A percentile compares a stretch with the other conserved stretches of the same genome.
These are phyloP conservation scores for Coemansia sp. DNA, from an alignment of 192 early-diverging fungal species.

Conservation along the genomic window DNA sequence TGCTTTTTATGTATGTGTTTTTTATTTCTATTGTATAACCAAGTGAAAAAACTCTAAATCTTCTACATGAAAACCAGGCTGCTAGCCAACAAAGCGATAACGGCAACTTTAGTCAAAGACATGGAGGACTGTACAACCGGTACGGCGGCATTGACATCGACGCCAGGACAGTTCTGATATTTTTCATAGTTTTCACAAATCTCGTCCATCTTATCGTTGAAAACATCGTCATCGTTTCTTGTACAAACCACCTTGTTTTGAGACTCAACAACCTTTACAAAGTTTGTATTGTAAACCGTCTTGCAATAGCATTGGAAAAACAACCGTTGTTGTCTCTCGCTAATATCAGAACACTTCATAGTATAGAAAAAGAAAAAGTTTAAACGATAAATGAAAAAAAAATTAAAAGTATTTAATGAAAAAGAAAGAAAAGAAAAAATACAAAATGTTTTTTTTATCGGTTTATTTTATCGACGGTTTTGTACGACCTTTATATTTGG, in stretches of 20 bases:
- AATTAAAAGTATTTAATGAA: too few relatives aligned
- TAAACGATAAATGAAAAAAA: too few relatives aligned
- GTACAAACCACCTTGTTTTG: constrained; percentile 34
- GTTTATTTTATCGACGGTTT: too few relatives aligned
- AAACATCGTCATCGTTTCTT: constrained; percentile 27
- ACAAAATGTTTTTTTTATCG: too few relatives aligned
- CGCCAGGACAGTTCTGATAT: constrained; percentile 28
- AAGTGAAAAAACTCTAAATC: background rate
- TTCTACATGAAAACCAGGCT: constrained; percentile 16
- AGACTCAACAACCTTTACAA: constrained; percentile 17
- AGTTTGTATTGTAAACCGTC: constrained; percentile 43
- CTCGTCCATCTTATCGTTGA: constrained; percentile 12
- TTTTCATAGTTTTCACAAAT: constrained; percentile 42
- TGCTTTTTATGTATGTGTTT: background rate
- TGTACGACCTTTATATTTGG: too few relatives aligned
- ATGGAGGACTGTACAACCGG: constrained; percentile 1
- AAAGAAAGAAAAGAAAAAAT: too few relatives aligned
- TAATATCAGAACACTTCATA: constrained; percentile 44
- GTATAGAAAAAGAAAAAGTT: too few relatives aligned
- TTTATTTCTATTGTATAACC: background rate
- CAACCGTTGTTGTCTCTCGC: constrained; percentile 26
- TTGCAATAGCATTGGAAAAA: constrained; percentile 50
- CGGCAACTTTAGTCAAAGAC: constrained; percentile 27
- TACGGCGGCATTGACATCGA: constrained; percentile 22
- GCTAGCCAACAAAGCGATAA: constrained; percentile 30